Conservation (phyloP, 805 yeast species). For the Ogataea ganodermae region DNA sequence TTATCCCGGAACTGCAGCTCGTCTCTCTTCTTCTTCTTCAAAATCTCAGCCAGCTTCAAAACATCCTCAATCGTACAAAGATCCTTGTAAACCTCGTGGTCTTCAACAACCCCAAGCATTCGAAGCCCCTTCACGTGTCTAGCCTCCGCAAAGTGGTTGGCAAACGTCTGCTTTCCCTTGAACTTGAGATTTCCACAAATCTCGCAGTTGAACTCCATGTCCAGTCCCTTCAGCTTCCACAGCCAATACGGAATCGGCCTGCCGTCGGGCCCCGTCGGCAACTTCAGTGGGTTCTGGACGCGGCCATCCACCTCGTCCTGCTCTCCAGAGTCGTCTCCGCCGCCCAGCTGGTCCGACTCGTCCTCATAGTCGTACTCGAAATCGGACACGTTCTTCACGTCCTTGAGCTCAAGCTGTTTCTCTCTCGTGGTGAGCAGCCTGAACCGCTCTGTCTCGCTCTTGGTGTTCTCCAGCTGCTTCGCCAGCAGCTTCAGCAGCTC, state of each 20-base stretch:
- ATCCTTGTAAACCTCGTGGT: constrained; percentile 53
- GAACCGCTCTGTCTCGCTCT: constrained; percentile 62
- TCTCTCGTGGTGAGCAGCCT: constrained; percentile 73
- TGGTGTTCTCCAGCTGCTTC: constrained; percentile 50
- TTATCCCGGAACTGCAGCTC: constrained; percentile 48
- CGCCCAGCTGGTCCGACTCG: constrained; percentile 21
- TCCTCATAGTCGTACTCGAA: constrained; percentile 33
- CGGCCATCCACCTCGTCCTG: constrained; percentile 38
- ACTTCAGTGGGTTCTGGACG: constrained; percentile 49
- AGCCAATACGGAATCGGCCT: constrained; percentile 93
- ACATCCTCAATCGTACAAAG: constrained; percentile 73
- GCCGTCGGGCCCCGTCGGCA: constrained; percentile 88
- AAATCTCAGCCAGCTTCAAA: constrained; percentile 50
- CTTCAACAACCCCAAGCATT: constrained; percentile 69
- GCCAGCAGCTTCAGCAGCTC: constrained; percentile 40
- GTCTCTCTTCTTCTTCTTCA: constrained; percentile 40
- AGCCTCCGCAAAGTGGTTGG: constrained; percentile 70
- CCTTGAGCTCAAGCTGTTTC: constrained; percentile 54
- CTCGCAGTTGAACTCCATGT: constrained; percentile 73
- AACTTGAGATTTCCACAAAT: constrained; percentile 77
- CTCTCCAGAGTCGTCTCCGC: constrained; percentile 28
- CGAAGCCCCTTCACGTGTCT: constrained; percentile 74
- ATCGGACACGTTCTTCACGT: constrained; percentile 32
- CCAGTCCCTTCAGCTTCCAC: constrained; percentile 84
- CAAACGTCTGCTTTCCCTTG: constrained; percentile 72